A percentile compares a stretch with the other conserved stretches of the same genome.
phyloP scores from a whole-genome alignment of 2,329 filamentous ascomycete genomes.

The Thelonectria discophora region DNA sequence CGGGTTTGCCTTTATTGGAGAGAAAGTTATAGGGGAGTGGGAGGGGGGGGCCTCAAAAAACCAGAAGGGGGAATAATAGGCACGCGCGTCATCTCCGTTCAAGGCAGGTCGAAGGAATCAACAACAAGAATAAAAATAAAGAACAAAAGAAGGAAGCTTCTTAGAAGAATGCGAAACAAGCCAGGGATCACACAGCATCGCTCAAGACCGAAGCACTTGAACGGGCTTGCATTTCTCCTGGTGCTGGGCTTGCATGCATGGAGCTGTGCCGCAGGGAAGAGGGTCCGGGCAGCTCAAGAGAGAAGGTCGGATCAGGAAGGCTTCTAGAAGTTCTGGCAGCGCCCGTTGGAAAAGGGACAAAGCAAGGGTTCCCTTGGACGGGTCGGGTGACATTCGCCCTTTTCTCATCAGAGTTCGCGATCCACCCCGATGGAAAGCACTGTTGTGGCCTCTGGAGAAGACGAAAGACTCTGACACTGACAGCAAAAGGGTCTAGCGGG shows the following conservation, averaged over 20 bases:
- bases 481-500: too few relatives aligned
- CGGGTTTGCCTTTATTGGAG: too few relatives aligned
- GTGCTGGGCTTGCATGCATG: background rate
- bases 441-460: background rate
- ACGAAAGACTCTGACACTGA: too few relatives aligned
- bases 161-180: background rate
- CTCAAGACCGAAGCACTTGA: conserved; percentile 13
- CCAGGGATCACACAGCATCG: background rate
- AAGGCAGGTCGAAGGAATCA: background rate
- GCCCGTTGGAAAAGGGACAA: conserved; percentile 10
- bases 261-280: conserved; percentile 12
- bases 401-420: conserved; percentile 19
- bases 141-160: background rate
- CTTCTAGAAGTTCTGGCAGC: conserved; percentile 36
- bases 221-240: background rate
- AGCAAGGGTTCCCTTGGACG: too few relatives aligned
- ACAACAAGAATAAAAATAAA: background rate
- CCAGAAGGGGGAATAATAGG: background rate
- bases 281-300: conserved; percentile 9
- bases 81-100: conserved; percentile 4
- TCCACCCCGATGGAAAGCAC: conserved; percentile 4
- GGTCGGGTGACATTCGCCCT: conserved; percentile 1
- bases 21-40: background rate
- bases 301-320: conserved; percentile 34
- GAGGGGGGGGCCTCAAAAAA: too few relatives aligned